phyloP scores from a whole-genome alignment of 768 basidiomycete species.

The Sporobolomyces phaffii region DNA sequence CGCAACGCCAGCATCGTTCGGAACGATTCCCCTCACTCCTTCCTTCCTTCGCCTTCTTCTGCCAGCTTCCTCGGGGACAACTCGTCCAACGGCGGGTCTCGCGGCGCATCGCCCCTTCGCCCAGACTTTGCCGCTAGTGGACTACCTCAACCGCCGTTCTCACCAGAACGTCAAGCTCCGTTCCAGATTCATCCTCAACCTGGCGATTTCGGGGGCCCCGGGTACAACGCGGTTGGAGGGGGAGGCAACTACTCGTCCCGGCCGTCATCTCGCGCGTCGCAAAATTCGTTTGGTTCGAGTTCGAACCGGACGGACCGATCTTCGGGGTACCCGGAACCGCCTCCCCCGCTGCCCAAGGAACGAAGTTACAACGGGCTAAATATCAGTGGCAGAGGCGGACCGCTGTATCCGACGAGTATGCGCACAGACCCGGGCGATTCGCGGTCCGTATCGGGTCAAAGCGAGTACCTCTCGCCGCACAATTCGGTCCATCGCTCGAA shows the following conservation, averaged over 20 bases:
- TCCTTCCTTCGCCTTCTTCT: not conserved
- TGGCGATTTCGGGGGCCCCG: constrained; percentile 4
- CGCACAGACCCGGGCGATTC: constrained; percentile 13
- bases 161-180: not conserved
- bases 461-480: constrained; percentile 35
- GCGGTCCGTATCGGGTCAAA: not conserved
- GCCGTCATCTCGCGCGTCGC: not conserved
- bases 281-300: constrained; percentile 10
- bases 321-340: constrained; percentile 16
- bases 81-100: constrained; percentile 1
- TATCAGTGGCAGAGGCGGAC: constrained; percentile 29
- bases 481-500: constrained; percentile 44
- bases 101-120: constrained; percentile 10
- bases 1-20: constrained; percentile 26
- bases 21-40: not conserved
- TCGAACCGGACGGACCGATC: constrained; percentile 18
- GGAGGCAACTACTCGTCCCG: constrained; percentile 5
- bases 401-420: constrained; percentile 27
- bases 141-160: not conserved
- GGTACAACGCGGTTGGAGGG: not conserved
- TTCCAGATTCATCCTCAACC: constrained; percentile 10
- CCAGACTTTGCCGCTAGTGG: not conserved
- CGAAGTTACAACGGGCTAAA: constrained; percentile 27
- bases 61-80: constrained; percentile 3
- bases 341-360: constrained; percentile 32